Evolutionary conservation across 2,329 filamentous ascomycete species (phyloP).

Genomic region (Penicillium nordicum): DNA sequence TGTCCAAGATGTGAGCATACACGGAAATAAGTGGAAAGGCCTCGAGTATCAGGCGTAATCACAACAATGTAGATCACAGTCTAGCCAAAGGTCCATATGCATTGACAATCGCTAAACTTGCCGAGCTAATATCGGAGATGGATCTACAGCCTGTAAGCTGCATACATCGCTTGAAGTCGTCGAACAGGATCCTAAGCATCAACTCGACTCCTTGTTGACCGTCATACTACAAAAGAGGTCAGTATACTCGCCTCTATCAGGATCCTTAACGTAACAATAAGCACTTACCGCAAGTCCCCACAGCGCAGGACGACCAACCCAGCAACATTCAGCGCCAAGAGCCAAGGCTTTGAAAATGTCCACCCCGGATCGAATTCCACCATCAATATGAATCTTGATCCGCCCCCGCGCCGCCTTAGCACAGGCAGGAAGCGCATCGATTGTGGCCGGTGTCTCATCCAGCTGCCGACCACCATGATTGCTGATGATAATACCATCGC

Average conservation of each 20-base stretch:
- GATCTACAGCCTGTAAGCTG: constrained; percentile 28
- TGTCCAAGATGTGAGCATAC: constrained; percentile 5
- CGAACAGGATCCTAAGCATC: constrained; percentile 31
- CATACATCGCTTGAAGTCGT: constrained; percentile 33
- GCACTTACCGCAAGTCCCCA: constrained; percentile 36
- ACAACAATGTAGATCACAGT: background rate
- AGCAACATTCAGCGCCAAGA: constrained; percentile 33
- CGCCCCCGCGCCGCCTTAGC: constrained; percentile 28
- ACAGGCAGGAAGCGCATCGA: constrained; percentile 35
- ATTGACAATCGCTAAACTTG: constrained; percentile 19
- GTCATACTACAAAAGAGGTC: constrained; percentile 22
- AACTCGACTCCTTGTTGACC: constrained; percentile 33
- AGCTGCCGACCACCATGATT: constrained; percentile 42
- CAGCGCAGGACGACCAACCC: constrained; percentile 32
- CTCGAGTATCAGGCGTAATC: background rate
- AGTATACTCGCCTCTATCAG: background rate
- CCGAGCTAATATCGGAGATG: constrained; percentile 24
- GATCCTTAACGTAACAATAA: background rate
- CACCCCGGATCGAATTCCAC: constrained; percentile 33
- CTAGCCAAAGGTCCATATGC: constrained; percentile 11
- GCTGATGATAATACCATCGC: constrained; percentile 38
- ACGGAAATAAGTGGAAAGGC: background rate
- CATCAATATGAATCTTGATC: constrained; percentile 34
- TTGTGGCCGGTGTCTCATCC: constrained; percentile 35
- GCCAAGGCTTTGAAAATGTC: constrained; percentile 40